A percentile compares a stretch with the other conserved stretches of the same genome.
Conservation (phyloP, 345 rosid genomes). For the Rhizophora apiculata region DNA sequence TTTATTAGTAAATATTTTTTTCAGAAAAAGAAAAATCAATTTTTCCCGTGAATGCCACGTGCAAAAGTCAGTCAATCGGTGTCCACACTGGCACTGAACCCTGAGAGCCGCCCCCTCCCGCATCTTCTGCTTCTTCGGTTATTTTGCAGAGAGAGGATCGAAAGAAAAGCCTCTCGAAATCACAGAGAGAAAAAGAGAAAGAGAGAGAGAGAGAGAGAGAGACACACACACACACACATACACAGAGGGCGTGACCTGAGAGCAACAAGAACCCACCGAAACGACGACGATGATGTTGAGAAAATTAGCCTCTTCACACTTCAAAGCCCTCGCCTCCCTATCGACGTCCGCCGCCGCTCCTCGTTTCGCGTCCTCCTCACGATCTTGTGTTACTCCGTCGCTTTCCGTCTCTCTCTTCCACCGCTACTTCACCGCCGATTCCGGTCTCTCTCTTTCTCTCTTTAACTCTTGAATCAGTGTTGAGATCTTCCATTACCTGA, state of each 20-base stretch:
- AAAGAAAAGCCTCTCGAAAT: too few relatives aligned
- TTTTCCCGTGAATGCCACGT: too few relatives aligned
- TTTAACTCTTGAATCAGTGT: background rate
- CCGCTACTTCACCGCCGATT: conserved; percentile 45
- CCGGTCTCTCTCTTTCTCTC: conserved; percentile 36
- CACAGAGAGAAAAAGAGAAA: background rate
- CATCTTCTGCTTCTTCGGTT: too few relatives aligned
- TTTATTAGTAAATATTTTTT: too few relatives aligned
- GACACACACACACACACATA: too few relatives aligned
- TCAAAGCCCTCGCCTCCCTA: conserved; percentile 58
- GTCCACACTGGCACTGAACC: too few relatives aligned
- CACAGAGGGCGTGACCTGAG: conserved; percentile 40
- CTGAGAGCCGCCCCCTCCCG: too few relatives aligned
- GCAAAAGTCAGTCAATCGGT: too few relatives aligned
- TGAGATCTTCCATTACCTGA: background rate
- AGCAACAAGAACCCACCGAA: conserved; percentile 15
- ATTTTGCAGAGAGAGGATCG: too few relatives aligned
- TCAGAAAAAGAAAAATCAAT: too few relatives aligned
- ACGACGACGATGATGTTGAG: conserved; percentile 81
- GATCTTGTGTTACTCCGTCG: conserved; percentile 35
- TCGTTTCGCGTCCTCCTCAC: conserved; percentile 18
- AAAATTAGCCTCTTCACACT: conserved; percentile 54
- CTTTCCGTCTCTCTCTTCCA: conserved; percentile 25
- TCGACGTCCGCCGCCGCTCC: conserved; percentile 8
- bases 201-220: background rate